Evolutionary conservation across 1,139 yeast species (phyloP).

Genomic region (Yamadazyma triangularis): DNA sequence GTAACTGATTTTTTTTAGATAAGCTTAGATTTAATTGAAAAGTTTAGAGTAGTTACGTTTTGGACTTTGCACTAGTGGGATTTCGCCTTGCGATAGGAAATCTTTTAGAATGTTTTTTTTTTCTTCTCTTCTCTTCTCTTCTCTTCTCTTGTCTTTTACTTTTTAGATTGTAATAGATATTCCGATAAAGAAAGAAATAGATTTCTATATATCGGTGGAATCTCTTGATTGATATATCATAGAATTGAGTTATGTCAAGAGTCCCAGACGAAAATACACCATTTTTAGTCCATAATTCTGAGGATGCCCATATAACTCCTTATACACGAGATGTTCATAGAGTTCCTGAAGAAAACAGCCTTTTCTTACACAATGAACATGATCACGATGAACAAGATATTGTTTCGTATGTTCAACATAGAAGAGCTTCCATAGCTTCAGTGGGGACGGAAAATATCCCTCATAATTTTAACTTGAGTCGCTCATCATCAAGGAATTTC

Average conservation of each 20-base stretch:
- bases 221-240: too few relatives aligned
- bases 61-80: too few relatives aligned
- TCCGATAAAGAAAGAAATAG: too few relatives aligned
- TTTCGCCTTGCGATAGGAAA: too few relatives aligned
- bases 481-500: constrained; percentile 1
- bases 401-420: constrained; percentile 33
- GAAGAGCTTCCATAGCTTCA: constrained; percentile 38
- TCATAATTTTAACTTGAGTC: constrained; percentile 6
- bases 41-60: too few relatives aligned
- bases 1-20: too few relatives aligned
- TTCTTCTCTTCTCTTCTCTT: too few relatives aligned
- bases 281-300: constrained; percentile 5
- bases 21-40: too few relatives aligned
- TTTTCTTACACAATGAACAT: constrained; percentile 9
- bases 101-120: too few relatives aligned
- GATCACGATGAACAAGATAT: constrained; percentile 30
- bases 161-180: too few relatives aligned
- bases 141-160: too few relatives aligned
- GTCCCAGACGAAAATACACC: constrained; percentile 12
- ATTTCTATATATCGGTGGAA: too few relatives aligned
- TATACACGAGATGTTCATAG: constrained; percentile 2
- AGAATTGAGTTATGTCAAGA: constrained; percentile 4
- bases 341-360: constrained; percentile 12
- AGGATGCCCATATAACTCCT: not conserved
- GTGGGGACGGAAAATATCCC: constrained; percentile 20